Conservation (phyloP, 805 yeast genomes). For the Henningerozyma blattae region DNA sequence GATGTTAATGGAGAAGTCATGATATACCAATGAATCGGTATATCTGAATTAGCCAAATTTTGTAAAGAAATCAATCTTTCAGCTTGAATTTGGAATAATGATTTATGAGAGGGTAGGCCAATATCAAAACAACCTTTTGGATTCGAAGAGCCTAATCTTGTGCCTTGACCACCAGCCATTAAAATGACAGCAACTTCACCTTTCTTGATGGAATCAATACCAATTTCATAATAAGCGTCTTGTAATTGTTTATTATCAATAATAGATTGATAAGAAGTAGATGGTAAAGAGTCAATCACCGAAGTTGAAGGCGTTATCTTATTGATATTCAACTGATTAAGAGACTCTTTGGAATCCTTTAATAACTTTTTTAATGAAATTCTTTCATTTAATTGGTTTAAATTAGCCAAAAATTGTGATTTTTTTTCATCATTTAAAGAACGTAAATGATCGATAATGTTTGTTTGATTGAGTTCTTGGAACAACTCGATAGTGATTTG, state of each 20-base stretch:
- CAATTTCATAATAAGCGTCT: conserved; percentile 38
- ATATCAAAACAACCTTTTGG: conserved; percentile 95
- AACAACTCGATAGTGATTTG: too few relatives aligned
- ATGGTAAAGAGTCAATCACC: conserved; percentile 40
- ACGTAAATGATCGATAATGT: too few relatives aligned
- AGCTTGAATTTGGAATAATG: conserved; percentile 87
- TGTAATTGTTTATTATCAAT: conserved; percentile 19
- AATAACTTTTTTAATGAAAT: too few relatives aligned
- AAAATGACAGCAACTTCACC: conserved; percentile 80
- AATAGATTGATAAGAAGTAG: conserved; percentile 39
- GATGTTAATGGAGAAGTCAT: conserved; percentile 94
- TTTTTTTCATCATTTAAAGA: too few relatives aligned
- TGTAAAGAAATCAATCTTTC: conserved; percentile 65
- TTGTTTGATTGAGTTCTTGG: too few relatives aligned
- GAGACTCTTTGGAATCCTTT: too few relatives aligned
- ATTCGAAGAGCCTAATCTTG: conserved; percentile 75
- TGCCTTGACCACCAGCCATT: conserved; percentile 99
- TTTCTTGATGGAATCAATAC: conserved; percentile 53
- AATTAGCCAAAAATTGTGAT: too few relatives aligned
- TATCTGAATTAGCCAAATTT: conserved; percentile 15
- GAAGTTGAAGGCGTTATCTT: too few relatives aligned
- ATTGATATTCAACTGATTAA: too few relatives aligned
- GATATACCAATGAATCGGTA: conserved; percentile 65
- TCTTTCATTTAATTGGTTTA: too few relatives aligned
- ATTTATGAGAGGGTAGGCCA: conserved; percentile 70